Evolutionary conservation across 2,329 filamentous ascomycete species (phyloP).

Genomic region (Cercospora sesami): DNA sequence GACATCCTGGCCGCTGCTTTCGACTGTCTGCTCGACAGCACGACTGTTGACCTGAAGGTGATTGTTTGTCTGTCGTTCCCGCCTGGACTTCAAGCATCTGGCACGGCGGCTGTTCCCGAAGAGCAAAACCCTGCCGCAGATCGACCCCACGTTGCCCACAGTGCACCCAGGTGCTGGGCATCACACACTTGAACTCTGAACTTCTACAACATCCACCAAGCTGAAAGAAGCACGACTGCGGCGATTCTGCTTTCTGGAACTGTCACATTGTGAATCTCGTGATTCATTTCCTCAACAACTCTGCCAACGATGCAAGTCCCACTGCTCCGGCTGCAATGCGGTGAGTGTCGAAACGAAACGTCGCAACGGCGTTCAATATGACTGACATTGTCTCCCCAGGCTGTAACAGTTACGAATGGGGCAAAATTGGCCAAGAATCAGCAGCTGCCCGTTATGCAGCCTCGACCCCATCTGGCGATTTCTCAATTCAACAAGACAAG

Average conservation of each 20-base stretch:
- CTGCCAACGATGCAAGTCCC: constrained; percentile 68
- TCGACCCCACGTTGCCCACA: background rate
- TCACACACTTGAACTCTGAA: background rate
- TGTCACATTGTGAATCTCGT: background rate
- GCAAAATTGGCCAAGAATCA: constrained; percentile 84
- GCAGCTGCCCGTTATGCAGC: constrained; percentile 87
- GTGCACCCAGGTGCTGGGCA: background rate
- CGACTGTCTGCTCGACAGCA: background rate
- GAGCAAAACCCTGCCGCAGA: background rate
- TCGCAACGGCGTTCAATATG: background rate
- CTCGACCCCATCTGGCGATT: constrained; percentile 72
- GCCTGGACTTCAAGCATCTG: background rate
- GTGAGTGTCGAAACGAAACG: constrained; percentile 43
- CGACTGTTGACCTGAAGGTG: background rate
- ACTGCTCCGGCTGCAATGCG: constrained; percentile 78
- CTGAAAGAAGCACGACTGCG: background rate
- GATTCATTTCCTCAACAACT: background rate
- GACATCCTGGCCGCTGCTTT: constrained; percentile 43
- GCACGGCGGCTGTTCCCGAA: background rate
- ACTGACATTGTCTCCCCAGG: constrained; percentile 51
- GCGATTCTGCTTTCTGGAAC: background rate
- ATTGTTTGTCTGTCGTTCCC: background rate
- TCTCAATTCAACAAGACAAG: constrained; percentile 79
- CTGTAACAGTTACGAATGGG: constrained; percentile 99
- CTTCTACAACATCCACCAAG: background rate